Base-by-base conservation (phyloP, 192 early-diverging fungal species). In the Jimgerdemannia flammicorona region DNA sequence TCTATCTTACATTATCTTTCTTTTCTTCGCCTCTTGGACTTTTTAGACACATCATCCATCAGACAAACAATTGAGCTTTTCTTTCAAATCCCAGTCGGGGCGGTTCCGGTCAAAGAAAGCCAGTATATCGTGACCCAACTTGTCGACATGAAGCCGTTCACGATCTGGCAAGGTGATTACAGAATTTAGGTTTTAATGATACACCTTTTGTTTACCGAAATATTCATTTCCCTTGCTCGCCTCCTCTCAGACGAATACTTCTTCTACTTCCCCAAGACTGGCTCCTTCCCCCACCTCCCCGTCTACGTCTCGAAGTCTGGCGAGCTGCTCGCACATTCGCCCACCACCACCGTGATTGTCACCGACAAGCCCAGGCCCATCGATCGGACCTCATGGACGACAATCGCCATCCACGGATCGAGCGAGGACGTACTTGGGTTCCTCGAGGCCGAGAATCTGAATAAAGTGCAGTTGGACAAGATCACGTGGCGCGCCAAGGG, bases 251-350 rank as follows among this genome's bases (percentile, higher is more conserved):
- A 59, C 49, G 49, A 59, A 14, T 59, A 59, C 14, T 2, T 63
- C 14, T 87, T 87, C 44, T 87, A 87, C 54, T 87, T 87, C 73
- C 86, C 86, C n/a, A 71, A 72, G n/a, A 74, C 72, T 14, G 86
- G 86, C 6, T 69, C 78, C 14, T 87, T 76, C 64, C 63, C 67
- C 1, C 71, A 83, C 39, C 74, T 83, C 40, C 79, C 86, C 29
- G 75, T 80, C 4, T 77, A 80, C n/a, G 69, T 84, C 19, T 79
- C 80, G 3, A 68, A 77, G 4, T 40, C n/a, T 17, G 72, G 72
- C 3, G 72, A 70, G 17, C 67, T 49, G 44, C 59, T 69, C 0
- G 72, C 72, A 43, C 65, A 44, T 3, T 73, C 72, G 3, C 63
- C 65, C 42, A 4, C 67, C 11, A 73, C 64, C 14, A 66, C 65